Conservation (phyloP, 805 yeast genomes). For the Cyberlindnera misumaiensis region DNA sequence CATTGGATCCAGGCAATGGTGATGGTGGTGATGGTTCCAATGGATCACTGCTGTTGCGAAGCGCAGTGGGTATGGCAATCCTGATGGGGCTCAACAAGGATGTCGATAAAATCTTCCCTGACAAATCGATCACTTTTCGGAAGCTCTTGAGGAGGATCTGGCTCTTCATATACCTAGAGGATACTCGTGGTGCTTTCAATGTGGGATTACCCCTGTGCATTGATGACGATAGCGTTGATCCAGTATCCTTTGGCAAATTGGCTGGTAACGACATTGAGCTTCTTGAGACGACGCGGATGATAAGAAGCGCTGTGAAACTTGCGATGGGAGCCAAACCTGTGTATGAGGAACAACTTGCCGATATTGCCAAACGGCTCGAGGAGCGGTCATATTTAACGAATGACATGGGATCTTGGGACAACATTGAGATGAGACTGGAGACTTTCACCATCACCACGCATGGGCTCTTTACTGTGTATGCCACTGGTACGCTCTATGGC, state of each 20-base stretch:
- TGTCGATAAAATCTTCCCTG: conserved; percentile 12
- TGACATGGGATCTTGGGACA: too few relatives aligned
- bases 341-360: conserved; percentile 1
- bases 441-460: too few relatives aligned
- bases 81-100: conserved; percentile 20
- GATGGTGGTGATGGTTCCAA: conserved; percentile 21
- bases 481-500: too few relatives aligned
- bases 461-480: too few relatives aligned
- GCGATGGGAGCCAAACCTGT: neutral
- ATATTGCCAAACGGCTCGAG: too few relatives aligned
- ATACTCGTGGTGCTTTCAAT: conserved; percentile 12
- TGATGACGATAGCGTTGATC: conserved; percentile 11
- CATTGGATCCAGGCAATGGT: conserved; percentile 14
- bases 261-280: neutral
- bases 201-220: conserved; percentile 20
- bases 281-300: conserved; percentile 3
- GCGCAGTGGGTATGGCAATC: conserved; percentile 20
- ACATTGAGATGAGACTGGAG: too few relatives aligned
- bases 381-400: too few relatives aligned
- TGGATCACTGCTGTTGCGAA: conserved; percentile 9
- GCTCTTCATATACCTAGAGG: conserved; percentile 13
- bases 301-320: conserved; percentile 10
- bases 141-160: conserved; percentile 12
- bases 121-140: conserved; percentile 5
- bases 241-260: neutral